Evolutionary conservation across 768 basidiomycete genomes (phyloP), one percentile per base, ranked within the genome.

Genomic region (Leccinum longicurvipes): DNA sequence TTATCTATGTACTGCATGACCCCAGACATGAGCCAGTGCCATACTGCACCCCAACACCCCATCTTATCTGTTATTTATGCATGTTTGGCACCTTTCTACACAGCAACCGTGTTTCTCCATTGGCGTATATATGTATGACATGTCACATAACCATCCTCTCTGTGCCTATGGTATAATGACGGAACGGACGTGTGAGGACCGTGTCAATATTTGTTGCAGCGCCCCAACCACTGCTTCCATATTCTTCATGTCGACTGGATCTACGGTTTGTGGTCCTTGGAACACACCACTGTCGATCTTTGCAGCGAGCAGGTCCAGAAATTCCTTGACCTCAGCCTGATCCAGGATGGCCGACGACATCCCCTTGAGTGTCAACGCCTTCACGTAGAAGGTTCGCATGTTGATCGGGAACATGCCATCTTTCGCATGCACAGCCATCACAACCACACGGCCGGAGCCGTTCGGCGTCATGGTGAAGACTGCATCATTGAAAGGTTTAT

Each of bases 341-440:
- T 39, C 23, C 2, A 72, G 53, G 19, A 67, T 61, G 50, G 63
- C 64, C 39, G 71, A 73, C 41, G 45, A 53, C 69, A 72, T 70
- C 1, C 71, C 71, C 50, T 63, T 72, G 54, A 72, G 57, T 1
- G 70, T 68, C 39, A 72, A 24, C 9, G 63, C 60, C 29, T 69
- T 69, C n/a, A 63, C 63, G 42, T 71, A 71, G 41, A 73, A 67
- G 0, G 68, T 58, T 11, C 71, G 71, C 60, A 74, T n/a, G 41
- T 70, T 46, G 47, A 72, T 44, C 0, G 66, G 63, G 50, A 72
- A 72, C 51, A 67, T 8, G 25, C 68, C 68, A 11, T 72, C 72
- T 23, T 67, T 64, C 10, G 73, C 59, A 29, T 72, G 71, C 1
- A 65, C 72, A 14, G 71, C 73, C 71, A 72, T 72, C 7, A 71